Evolutionary conservation across 2,329 filamentous ascomycete genomes (phyloP).

Genomic region (Aspergillus candidus): DNA sequence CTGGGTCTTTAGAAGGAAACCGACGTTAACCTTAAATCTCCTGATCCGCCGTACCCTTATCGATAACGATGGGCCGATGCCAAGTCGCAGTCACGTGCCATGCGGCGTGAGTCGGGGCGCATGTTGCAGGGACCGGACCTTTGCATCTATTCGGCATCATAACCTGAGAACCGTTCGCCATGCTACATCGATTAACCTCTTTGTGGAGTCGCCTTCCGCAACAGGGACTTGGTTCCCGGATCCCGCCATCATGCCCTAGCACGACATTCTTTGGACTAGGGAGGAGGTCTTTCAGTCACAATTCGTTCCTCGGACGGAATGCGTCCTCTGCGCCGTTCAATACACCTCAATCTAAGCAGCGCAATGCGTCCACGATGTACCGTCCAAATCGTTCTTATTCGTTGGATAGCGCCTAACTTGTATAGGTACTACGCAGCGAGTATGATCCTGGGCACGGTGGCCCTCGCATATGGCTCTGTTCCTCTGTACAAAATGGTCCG

Average conservation of each 20-base stretch:
- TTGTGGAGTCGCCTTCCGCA: conserved; percentile 19
- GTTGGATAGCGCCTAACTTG: conserved; percentile 6
- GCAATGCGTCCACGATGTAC: conserved; percentile 53
- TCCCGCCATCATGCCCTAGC: conserved; percentile 9
- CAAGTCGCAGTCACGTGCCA: conserved; percentile 16
- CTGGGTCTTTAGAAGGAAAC: background rate
- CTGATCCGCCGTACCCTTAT: conserved; percentile 5
- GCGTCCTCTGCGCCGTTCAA: conserved; percentile 28
- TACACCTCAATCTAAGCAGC: conserved; percentile 34
- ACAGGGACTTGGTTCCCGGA: conserved; percentile 7
- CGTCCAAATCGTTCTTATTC: conserved; percentile 10
- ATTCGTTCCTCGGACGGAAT: conserved; percentile 21
- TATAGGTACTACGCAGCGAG: conserved; percentile 59
- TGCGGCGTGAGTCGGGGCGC: conserved; percentile 5
- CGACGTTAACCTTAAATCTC: background rate
- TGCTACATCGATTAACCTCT: conserved; percentile 25
- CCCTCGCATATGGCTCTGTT: conserved; percentile 60
- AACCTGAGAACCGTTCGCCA: conserved; percentile 13
- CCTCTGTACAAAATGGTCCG: conserved; percentile 62
- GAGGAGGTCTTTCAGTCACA: conserved; percentile 30
- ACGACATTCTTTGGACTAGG: conserved; percentile 17
- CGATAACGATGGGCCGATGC: conserved; percentile 10
- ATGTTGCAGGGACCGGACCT: conserved; percentile 5
- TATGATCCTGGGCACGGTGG: conserved; percentile 57
- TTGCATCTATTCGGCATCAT: conserved; percentile 12